Evolutionary conservation across 2,329 filamentous ascomycete genomes (phyloP).

Genomic region (Calonectria multiphialidica): DNA sequence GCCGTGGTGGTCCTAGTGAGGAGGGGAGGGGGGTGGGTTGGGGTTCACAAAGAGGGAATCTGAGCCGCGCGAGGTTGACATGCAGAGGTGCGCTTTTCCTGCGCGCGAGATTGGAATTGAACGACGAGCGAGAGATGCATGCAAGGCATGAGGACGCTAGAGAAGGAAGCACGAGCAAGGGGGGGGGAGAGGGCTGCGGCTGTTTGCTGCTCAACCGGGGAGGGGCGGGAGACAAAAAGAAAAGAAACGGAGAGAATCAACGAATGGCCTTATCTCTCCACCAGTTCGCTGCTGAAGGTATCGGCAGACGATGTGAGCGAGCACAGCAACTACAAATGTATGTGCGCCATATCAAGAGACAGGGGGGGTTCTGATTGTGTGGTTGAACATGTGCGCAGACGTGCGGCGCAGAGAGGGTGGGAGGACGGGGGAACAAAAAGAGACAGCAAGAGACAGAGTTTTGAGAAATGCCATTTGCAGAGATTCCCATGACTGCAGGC

Average conservation of each 20-base stretch:
- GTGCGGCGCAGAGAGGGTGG: background rate
- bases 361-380: background rate
- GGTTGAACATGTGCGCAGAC: background rate
- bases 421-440: too few relatives aligned
- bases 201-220: background rate
- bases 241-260: too few relatives aligned
- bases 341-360: slow-evolving; percentile 9
- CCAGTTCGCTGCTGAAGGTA: slow-evolving; percentile 18
- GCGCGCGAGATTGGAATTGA: background rate
- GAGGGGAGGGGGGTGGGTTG: slow-evolving; percentile 17
- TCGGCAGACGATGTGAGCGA: slow-evolving; percentile 6
- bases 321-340: background rate
- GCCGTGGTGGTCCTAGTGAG: background rate
- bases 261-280: slow-evolving; percentile 12
- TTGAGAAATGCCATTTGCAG: background rate
- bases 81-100: background rate
- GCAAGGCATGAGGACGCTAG: background rate
- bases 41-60: slow-evolving; percentile 23
- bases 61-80: background rate
- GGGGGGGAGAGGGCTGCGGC: background rate
- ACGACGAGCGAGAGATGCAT: background rate
- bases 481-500: background rate
- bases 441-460: background rate
- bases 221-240: too few relatives aligned
- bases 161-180: background rate